Conservation (phyloP, 768 basidiomycete species). For the Boletus speciosus region DNA sequence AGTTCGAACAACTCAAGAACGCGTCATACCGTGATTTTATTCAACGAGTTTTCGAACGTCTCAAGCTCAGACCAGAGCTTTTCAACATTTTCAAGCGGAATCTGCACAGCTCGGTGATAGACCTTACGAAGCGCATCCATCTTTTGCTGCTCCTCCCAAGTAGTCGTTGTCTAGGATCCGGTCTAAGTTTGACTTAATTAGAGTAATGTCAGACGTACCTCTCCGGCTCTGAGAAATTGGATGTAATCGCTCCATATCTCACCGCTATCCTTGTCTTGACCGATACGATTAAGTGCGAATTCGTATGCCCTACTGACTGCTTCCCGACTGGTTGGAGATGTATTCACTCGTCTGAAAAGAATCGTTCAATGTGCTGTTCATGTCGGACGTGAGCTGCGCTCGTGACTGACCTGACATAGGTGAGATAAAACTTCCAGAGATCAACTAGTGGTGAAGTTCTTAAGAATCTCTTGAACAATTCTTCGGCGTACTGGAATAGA, state of each 20-base stretch:
- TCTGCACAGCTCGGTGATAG: slow-evolving; percentile 91
- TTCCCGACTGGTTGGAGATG: slow-evolving; percentile 65
- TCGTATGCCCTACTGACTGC: slow-evolving; percentile 87
- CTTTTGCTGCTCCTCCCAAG: slow-evolving; percentile 95
- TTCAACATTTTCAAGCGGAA: slow-evolving; percentile 92
- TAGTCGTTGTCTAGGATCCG: slow-evolving; percentile 55
- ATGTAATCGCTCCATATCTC: slow-evolving; percentile 96
- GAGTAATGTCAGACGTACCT: slow-evolving; percentile 46
- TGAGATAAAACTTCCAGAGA: slow-evolving; percentile 90
- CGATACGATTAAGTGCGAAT: slow-evolving; percentile 85
- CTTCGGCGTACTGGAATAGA: slow-evolving; percentile 75
- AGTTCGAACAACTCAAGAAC: not conserved
- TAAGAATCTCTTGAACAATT: slow-evolving; percentile 85
- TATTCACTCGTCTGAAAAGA: slow-evolving; percentile 58
- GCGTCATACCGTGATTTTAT: slow-evolving; percentile 70
- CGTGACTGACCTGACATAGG: slow-evolving; percentile 77
- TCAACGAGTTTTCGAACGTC: slow-evolving; percentile 83
- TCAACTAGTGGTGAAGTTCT: slow-evolving; percentile 84
- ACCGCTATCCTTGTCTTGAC: slow-evolving; percentile 88
- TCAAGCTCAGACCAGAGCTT: slow-evolving; percentile 92
- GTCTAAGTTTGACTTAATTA: slow-evolving; percentile 1
- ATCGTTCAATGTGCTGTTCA: slow-evolving; percentile 8
- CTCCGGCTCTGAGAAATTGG: slow-evolving; percentile 76
- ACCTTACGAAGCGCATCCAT: slow-evolving; percentile 90
- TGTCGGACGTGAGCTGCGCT: slow-evolving; percentile 7